Base-by-base conservation (phyloP, 2,329 filamentous ascomycete species). In the Graphium sp. region DNA sequence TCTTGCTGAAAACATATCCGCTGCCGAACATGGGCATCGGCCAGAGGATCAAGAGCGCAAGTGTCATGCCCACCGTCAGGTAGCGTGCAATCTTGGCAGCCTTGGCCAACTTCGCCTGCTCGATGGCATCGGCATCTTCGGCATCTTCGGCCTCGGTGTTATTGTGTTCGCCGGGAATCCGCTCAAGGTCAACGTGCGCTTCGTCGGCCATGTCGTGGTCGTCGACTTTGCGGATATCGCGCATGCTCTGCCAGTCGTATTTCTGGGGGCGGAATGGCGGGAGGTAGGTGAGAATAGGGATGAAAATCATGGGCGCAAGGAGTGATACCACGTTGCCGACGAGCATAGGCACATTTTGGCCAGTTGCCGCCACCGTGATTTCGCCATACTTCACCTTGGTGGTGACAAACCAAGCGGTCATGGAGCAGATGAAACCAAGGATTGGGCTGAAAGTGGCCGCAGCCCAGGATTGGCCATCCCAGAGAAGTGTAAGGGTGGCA, bases 191-290 rank as follows among this genome's bases (percentile, higher is more conserved):
- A 17, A 77, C 44, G 24, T 76, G 58, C 0, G 74, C 73, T 9
- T 58, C 62, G 0, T 58, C 58, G 0, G 71, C 68, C 17, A 82
- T 53, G 29, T 83, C 77, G 28, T 67, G 62, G 49, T 87, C 80
- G 43, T 85, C 77, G 27, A 67, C 75, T 37, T 63, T 66, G 39
- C 75, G 67, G 44, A 87, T 87, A 2, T 56, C 57, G 39, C 66
- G 63, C 81, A 87, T 89, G 18, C 69, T 74, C 34, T 66, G 51
- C 70, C 78, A 89, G 56, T 89, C 75, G 52, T 87, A 87, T 37
- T 78, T 68, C 34, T 81, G 36, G 2, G 31, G 35, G 71, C 8
- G 41, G 30, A 35, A 36, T 3, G 28, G 33, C 7, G 32, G 31
- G 12, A 63, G 52, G 34, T 71, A 63, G 0, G 78, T 83, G 14